A percentile compares a stretch with the other conserved stretches of the same genome.
These are phyloP conservation scores for Gossypium longicalyx DNA, from an alignment of 345 rosid genomes.

Conservation along the genomic window DNA sequence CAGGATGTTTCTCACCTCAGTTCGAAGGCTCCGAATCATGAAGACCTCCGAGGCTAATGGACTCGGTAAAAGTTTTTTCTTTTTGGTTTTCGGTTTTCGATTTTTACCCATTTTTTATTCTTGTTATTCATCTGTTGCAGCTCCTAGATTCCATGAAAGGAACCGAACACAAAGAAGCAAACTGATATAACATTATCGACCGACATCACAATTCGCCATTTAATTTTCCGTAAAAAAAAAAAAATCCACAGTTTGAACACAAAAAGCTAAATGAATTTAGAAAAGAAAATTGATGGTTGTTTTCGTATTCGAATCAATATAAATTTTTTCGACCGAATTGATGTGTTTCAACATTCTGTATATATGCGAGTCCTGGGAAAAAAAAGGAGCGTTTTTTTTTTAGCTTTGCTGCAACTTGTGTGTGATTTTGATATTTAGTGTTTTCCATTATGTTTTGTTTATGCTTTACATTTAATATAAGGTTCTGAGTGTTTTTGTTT, in stretches of 20 bases:
- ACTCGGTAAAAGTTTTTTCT: slow-evolving; percentile 36
- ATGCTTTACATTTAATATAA: no score
- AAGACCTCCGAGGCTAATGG: slow-evolving; percentile 82
- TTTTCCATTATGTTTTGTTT: no score
- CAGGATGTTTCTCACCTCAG: slow-evolving; percentile 78
- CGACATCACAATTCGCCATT: neutral
- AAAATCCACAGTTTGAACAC: slow-evolving; percentile 20
- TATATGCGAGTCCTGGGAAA: no score
- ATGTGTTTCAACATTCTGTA: no score
- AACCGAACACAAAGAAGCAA: slow-evolving; percentile 52
- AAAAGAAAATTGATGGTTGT: slow-evolving; percentile 23
- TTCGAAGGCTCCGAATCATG: slow-evolving; percentile 83
- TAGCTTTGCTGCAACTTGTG: no score
- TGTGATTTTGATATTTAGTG: no score
- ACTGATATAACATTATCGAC: slow-evolving; percentile 30
- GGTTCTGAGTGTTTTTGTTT: no score
- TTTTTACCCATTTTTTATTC: neutral
- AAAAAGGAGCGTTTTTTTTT: no score
- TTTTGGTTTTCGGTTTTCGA: neutral
- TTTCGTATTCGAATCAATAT: slow-evolving; percentile 18
- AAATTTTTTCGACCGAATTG: slow-evolving; percentile 3
- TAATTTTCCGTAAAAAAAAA: slow-evolving; percentile 15
- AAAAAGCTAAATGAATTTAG: slow-evolving; percentile 18
- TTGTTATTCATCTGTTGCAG: slow-evolving; percentile 34
- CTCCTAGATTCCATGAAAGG: slow-evolving; percentile 56